phyloP scores from a whole-genome alignment of 306 rosid genomes.

The Corylus avellana region DNA sequence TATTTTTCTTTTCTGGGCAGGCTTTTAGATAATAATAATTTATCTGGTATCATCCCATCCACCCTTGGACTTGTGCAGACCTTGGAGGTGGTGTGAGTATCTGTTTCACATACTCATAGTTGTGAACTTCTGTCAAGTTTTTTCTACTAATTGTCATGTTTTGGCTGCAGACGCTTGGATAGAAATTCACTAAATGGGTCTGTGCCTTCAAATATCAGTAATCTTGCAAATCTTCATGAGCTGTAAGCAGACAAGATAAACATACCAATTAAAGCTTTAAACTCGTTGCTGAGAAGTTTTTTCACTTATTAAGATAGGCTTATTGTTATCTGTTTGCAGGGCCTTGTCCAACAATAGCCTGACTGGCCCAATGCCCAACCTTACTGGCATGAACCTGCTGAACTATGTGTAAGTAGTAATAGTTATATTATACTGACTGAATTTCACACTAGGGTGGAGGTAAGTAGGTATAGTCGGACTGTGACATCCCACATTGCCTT shows the following conservation, averaged over 20 bases:
- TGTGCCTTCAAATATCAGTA: slow-evolving; percentile 49
- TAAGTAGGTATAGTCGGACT: not conserved
- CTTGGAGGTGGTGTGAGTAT: slow-evolving; percentile 66
- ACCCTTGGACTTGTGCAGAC: slow-evolving; percentile 54
- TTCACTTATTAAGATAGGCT: not conserved
- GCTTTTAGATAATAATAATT: slow-evolving; percentile 54
- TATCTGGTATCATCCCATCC: slow-evolving; percentile 57
- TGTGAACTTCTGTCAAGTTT: not conserved
- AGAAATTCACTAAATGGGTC: slow-evolving; percentile 38
- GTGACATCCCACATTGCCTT: no score
- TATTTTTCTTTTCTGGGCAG: slow-evolving; percentile 38
- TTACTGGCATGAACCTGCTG: slow-evolving; percentile 49
- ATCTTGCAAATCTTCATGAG: slow-evolving; percentile 35
- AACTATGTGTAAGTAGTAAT: slow-evolving; percentile 46
- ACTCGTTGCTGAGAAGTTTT: not conserved
- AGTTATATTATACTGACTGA: not conserved
- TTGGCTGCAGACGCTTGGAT: slow-evolving; percentile 58
- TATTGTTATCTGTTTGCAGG: slow-evolving; percentile 38
- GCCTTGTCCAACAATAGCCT: slow-evolving; percentile 61
- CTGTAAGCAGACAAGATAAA: slow-evolving; percentile 50
- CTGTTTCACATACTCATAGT: slow-evolving; percentile 18
- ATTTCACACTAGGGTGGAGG: not conserved
- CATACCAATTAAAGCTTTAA: not conserved
- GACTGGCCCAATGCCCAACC: slow-evolving; percentile 54
- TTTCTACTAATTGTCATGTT: slow-evolving; percentile 14